Percentiles rank a stretch among this genome's conserved stretches.
phyloP scores from a whole-genome alignment of 352 stramenopile genomes.

The Pythium oligandrum region DNA sequence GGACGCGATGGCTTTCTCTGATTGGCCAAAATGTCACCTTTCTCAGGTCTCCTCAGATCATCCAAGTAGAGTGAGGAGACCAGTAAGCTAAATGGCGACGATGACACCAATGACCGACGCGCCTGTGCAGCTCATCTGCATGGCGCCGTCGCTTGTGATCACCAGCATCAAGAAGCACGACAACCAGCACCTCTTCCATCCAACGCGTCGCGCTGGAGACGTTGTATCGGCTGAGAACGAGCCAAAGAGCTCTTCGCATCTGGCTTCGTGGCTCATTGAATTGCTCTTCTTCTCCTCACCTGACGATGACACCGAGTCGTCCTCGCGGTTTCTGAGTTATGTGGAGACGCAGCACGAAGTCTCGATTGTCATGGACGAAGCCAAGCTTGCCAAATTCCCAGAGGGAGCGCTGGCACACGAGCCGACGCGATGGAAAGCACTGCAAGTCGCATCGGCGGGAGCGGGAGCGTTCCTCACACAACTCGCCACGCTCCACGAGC shows the following conservation, averaged over 20 bases:
- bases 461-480: slow-evolving; percentile 50
- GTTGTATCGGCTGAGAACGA: not conserved
- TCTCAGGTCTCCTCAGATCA: not conserved
- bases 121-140: slow-evolving; percentile 57
- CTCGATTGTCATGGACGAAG: slow-evolving; percentile 58
- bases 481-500: slow-evolving; percentile 47
- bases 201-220: slow-evolving; percentile 14
- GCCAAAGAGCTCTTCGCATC: slow-evolving; percentile 11
- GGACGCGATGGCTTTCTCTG: not conserved
- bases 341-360: slow-evolving; percentile 65
- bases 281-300: slow-evolving; percentile 45
- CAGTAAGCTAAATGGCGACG: not conserved
- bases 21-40: too few species aligned
- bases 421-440: slow-evolving; percentile 45
- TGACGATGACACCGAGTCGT: not conserved
- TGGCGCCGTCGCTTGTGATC: slow-evolving; percentile 50
- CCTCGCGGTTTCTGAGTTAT: slow-evolving; percentile 50
- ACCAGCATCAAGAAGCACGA: slow-evolving; percentile 36
- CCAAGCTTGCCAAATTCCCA: slow-evolving; percentile 33
- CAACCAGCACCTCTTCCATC: slow-evolving; percentile 20
- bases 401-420: slow-evolving; percentile 36
- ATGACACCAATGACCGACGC: slow-evolving; percentile 12
- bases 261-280: slow-evolving; percentile 44
- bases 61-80: not conserved
- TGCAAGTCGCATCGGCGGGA: slow-evolving; percentile 55